Conservation (phyloP, 1,139 yeast genomes). For the Meyerozyma carpophila region DNA sequence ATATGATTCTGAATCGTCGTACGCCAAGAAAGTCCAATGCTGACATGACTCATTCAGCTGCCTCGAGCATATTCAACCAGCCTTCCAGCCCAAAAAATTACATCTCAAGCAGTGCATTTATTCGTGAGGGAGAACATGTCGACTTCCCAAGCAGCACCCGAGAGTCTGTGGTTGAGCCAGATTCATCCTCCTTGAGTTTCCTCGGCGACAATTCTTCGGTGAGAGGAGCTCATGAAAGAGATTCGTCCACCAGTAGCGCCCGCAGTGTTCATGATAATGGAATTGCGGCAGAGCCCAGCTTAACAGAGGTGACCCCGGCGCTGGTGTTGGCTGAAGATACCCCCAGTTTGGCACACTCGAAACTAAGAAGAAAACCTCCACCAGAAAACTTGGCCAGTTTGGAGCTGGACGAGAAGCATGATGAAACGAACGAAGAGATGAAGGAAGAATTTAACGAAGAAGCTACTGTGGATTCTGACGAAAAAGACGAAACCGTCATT, state of each 20-base stretch:
- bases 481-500: background rate
- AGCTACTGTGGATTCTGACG: background rate
- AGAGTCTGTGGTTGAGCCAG: background rate
- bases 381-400: background rate
- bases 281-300: background rate
- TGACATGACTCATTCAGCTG: background rate
- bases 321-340: background rate
- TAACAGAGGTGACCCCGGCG: background rate
- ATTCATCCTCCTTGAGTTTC: background rate
- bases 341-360: background rate
- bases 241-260: background rate
- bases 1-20: slow-evolving; percentile 60
- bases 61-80: background rate
- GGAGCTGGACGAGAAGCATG: background rate
- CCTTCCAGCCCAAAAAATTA: background rate
- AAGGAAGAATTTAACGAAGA: background rate
- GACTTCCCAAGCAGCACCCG: background rate
- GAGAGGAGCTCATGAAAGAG: background rate
- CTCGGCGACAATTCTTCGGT: background rate
- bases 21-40: slow-evolving; percentile 21
- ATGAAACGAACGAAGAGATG: background rate
- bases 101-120: background rate
- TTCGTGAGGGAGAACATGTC: background rate
- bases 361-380: background rate
- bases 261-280: background rate